phyloP scores from a whole-genome alignment of 192 early-diverging fungal genomes.

The Fimicolochytrium jonesii region DNA sequence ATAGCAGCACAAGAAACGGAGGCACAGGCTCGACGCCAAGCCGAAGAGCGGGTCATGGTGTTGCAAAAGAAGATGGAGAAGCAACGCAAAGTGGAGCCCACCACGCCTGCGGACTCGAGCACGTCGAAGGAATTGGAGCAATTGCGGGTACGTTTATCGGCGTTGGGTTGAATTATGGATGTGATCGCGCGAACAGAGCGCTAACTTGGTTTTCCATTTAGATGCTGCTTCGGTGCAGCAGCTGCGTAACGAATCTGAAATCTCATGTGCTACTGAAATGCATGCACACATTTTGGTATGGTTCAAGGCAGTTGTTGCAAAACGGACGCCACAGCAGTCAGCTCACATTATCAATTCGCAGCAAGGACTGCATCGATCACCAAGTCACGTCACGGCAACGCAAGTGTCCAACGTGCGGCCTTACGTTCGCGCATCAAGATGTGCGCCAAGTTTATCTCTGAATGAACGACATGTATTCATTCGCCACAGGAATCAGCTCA shows the following conservation, averaged over 20 bases:
- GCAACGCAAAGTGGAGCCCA: no score
- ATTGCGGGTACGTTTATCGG: conserved; percentile 39
- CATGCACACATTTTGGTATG: conserved; percentile 95
- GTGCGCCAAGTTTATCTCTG: conserved; percentile 77
- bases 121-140: conserved; percentile 50
- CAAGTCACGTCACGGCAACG: conserved; percentile 82
- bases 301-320: not conserved
- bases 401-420: conserved; percentile 88
- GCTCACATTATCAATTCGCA: conserved; percentile 6
- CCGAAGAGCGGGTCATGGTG: conserved; percentile 55
- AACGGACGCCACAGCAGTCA: no score
- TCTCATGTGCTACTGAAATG: conserved; percentile 76
- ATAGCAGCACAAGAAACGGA: conserved; percentile 21
- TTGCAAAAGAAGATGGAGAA: conserved; percentile 62
- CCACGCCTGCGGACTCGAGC: conserved; percentile 50
- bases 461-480: conserved; percentile 15
- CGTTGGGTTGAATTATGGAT: not conserved
- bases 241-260: conserved; percentile 84
- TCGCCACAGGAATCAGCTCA: not conserved
- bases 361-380: conserved; percentile 82
- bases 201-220: conserved; percentile 24
- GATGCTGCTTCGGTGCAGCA: conserved; percentile 85
- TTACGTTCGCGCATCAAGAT: conserved; percentile 78
- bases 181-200: not conserved
- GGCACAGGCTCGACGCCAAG: conserved; percentile 50